Conservation (phyloP, 805 yeast species). For the Lachancea sp. region DNA sequence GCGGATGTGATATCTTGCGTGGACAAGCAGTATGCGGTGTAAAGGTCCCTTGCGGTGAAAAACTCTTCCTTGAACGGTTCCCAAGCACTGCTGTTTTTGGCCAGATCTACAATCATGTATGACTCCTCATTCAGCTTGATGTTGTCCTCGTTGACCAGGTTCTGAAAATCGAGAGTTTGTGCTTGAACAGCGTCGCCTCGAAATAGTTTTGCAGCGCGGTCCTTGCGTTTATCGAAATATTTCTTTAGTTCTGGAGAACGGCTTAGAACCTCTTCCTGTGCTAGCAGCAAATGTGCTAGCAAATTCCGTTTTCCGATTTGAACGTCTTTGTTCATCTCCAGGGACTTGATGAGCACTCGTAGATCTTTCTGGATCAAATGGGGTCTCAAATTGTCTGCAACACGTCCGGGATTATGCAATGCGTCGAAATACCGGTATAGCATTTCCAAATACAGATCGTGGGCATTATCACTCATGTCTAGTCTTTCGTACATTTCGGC, state of each 20-base stretch:
- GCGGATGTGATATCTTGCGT: slow-evolving; percentile 64
- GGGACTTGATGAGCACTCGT: slow-evolving; percentile 59
- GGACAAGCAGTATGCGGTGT: slow-evolving; percentile 62
- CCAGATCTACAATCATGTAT: slow-evolving; percentile 28
- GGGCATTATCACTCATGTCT: slow-evolving; percentile 56
- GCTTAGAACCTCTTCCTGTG: slow-evolving; percentile 56
- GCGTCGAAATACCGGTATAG: slow-evolving; percentile 52
- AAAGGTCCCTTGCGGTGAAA: slow-evolving; percentile 68
- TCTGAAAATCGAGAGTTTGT: slow-evolving; percentile 20
- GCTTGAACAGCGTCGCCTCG: slow-evolving; percentile 10
- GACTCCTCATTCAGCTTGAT: slow-evolving; percentile 29
- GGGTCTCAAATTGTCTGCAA: slow-evolving; percentile 37
- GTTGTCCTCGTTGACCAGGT: slow-evolving; percentile 24
- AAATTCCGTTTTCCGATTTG: slow-evolving; percentile 49
- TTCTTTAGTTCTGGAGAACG: slow-evolving; percentile 34
- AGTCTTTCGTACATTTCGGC: slow-evolving; percentile 82
- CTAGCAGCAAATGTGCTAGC: slow-evolving; percentile 55
- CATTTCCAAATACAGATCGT: slow-evolving; percentile 59
- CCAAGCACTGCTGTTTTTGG: slow-evolving; percentile 49
- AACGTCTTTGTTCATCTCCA: slow-evolving; percentile 48
- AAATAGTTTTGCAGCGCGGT: slow-evolving; percentile 16
- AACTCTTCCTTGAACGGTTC: slow-evolving; percentile 72
- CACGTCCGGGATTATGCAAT: slow-evolving; percentile 37
- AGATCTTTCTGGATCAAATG: slow-evolving; percentile 65
- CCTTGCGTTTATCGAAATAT: slow-evolving; percentile 30